A percentile compares a stretch with the other conserved stretches of the same genome.
Conservation (phyloP, 2,329 filamentous ascomycete genomes). For the Fusarium chaquense region DNA sequence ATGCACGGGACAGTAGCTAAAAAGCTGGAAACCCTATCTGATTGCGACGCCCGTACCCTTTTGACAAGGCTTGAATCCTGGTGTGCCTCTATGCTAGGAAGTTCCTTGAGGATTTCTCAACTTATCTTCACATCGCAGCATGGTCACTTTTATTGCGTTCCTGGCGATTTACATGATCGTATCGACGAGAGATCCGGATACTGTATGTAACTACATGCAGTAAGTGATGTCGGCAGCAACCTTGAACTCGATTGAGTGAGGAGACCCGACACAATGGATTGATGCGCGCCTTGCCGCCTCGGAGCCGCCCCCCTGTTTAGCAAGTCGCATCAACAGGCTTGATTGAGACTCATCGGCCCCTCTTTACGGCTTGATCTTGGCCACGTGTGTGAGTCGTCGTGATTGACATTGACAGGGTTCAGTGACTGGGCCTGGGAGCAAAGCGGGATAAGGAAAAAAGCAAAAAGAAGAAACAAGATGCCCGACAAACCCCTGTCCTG, state of each 20-base stretch:
- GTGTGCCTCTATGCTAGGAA: conserved; percentile 21
- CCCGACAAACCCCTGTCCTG: conserved; percentile 15
- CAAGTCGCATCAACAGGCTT: conserved; percentile 18
- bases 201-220: not conserved
- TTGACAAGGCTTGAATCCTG: not conserved
- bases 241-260: conserved; percentile 15
- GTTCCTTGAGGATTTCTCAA: conserved; percentile 18
- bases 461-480: conserved; percentile 7
- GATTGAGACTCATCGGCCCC: conserved; percentile 21
- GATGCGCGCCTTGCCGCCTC: conserved; percentile 48
- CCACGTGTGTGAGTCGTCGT: conserved; percentile 45
- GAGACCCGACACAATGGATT: conserved; percentile 49
- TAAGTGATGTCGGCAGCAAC: conserved; percentile 2
- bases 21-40: conserved; percentile 15
- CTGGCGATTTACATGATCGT: conserved; percentile 36
- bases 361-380: conserved; percentile 24
- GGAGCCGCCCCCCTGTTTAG: conserved; percentile 35
- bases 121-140: not conserved
- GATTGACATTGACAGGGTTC: conserved; percentile 22
- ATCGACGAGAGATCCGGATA: conserved; percentile 20
- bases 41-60: not conserved
- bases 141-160: conserved; percentile 6
- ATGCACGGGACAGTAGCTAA: conserved; percentile 6
- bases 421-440: not conserved
- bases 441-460: not conserved